A percentile compares a stretch with the other conserved stretches of the same genome.
phyloP scores from a whole-genome alignment of 176 grass and related monocot genomes.

The Rhynchospora pubera region DNA sequence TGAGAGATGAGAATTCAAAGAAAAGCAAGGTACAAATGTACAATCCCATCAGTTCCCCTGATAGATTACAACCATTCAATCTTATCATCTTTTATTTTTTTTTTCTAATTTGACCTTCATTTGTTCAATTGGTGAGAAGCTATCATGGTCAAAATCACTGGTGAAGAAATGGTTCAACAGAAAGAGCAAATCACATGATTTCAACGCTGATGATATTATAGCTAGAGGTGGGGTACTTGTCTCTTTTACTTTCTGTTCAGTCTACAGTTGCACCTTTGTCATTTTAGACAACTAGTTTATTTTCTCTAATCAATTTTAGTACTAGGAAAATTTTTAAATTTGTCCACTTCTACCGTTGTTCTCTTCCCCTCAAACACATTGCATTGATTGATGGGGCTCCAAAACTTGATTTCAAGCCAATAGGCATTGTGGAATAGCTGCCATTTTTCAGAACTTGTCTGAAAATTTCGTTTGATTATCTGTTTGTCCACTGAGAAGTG shows the following conservation, averaged over 20 bases:
- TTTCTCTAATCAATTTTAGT: slow-evolving; percentile 17
- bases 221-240: slow-evolving; percentile 37
- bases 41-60: background rate
- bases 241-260: slow-evolving; percentile 12
- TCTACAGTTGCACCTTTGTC: slow-evolving; percentile 25
- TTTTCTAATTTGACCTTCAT: slow-evolving; percentile 21
- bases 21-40: slow-evolving; percentile 67
- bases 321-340: slow-evolving; percentile 15
- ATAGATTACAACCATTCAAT: background rate
- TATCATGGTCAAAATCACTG: slow-evolving; percentile 77
- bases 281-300: slow-evolving; percentile 26
- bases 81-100: background rate
- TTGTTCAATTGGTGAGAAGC: slow-evolving; percentile 26
- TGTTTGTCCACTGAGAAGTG: slow-evolving; percentile 5
- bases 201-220: slow-evolving; percentile 74
- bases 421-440: background rate
- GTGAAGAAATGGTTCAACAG: slow-evolving; percentile 97
- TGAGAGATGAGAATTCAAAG: slow-evolving; percentile 77
- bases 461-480: background rate
- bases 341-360: slow-evolving; percentile 26
- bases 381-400: slow-evolving; percentile 3
- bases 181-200: slow-evolving; percentile 87
- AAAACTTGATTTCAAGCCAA: background rate
- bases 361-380: slow-evolving; percentile 20
- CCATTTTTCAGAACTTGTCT: slow-evolving; percentile 14